A percentile compares a stretch with the other conserved stretches of the same genome.
Conservation (phyloP, 2,329 filamentous ascomycete genomes). For the Emericellopsis cladophorae region DNA sequence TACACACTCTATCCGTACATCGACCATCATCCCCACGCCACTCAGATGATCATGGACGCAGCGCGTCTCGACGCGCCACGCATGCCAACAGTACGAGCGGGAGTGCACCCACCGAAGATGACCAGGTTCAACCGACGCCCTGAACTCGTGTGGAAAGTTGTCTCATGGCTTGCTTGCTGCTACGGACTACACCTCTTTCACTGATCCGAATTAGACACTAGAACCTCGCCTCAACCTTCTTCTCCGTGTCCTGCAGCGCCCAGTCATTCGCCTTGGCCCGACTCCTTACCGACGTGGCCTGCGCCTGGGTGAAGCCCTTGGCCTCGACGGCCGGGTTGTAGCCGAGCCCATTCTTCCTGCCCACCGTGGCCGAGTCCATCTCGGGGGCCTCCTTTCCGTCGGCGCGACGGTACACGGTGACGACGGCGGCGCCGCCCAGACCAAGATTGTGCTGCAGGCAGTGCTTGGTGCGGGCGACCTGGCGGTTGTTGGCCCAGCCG, state of each 20-base stretch:
- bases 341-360: conserved; percentile 54
- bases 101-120: neutral
- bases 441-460: conserved; percentile 90
- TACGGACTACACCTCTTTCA: neutral
- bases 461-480: conserved; percentile 52
- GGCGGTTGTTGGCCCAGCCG: conserved; percentile 89
- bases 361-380: conserved; percentile 52
- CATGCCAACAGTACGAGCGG: neutral
- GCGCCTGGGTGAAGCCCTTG: conserved; percentile 71
- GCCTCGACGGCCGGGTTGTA: conserved; percentile 90
- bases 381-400: conserved; percentile 55
- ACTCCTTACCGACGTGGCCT: conserved; percentile 61
- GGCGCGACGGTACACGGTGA: conserved; percentile 76
- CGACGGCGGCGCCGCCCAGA: conserved; percentile 79
- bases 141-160: too few species aligned
- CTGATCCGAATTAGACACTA: conserved; percentile 6
- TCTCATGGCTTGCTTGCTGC: conserved; percentile 1
- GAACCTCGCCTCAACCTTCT: conserved; percentile 26
- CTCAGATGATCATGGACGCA: neutral
- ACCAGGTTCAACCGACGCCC: neutral
- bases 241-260: conserved; percentile 56
- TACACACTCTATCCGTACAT: neutral
- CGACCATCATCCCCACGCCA: neutral
- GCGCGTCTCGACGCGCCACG: neutral
- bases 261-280: conserved; percentile 52